These are phyloP conservation scores for Acanthamoeba royreba DNA, from an alignment of 208 protist species.

Conservation along the genomic window DNA sequence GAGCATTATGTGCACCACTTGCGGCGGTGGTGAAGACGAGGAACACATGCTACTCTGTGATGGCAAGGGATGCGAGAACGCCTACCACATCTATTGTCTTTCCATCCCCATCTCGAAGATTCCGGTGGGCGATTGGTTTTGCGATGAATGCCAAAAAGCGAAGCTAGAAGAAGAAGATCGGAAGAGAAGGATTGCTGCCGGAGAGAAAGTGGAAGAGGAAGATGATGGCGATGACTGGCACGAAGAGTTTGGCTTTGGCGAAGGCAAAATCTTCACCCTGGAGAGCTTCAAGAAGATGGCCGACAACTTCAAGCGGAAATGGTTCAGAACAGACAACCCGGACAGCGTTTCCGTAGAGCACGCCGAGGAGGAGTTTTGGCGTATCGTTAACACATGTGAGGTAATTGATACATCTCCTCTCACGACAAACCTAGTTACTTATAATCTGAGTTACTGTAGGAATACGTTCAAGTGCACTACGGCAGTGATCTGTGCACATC, in stretches of 20 bases:
- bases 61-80: constrained; percentile 37
- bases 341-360: background rate
- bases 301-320: constrained; percentile 57
- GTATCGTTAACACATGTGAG: constrained; percentile 47
- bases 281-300: constrained; percentile 61
- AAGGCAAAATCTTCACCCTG: constrained; percentile 55
- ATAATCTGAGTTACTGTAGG: background rate
- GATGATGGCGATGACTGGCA: constrained; percentile 4
- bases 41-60: constrained; percentile 63
- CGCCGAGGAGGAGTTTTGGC: constrained; percentile 46
- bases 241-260: constrained; percentile 64
- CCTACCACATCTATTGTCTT: constrained; percentile 53
- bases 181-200: background rate
- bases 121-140: constrained; percentile 54
- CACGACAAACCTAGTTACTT: background rate
- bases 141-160: constrained; percentile 18
- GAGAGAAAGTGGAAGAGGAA: background rate
- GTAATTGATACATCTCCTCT: background rate
- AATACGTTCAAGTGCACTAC: constrained; percentile 61
- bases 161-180: background rate
- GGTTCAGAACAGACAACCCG: constrained; percentile 47
- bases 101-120: constrained; percentile 41
- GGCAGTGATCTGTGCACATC: constrained; percentile 59
- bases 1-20: constrained; percentile 48
- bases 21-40: background rate